Conservation (phyloP, 208 protist species). For the Strigomonas galati region DNA sequence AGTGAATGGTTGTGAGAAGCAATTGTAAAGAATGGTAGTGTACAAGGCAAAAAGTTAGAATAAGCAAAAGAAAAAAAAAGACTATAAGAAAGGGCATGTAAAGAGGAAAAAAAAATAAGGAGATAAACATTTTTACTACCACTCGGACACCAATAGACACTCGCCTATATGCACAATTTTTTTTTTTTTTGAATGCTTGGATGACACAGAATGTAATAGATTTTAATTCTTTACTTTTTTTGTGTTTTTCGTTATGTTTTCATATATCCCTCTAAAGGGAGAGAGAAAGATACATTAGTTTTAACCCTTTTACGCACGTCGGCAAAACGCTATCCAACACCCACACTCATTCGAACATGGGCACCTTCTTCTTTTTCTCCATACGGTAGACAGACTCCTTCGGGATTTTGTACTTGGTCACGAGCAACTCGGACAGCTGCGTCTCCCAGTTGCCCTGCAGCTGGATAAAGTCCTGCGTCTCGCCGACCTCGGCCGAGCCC, state of each 20-base stretch:
- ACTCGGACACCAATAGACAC: no score
- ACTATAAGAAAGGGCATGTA: neutral
- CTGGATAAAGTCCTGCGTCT: conserved; percentile 70
- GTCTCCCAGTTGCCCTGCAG: conserved; percentile 75
- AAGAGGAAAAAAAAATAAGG: neutral
- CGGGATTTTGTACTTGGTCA: conserved; percentile 73
- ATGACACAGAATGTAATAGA: no score
- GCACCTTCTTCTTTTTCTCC: conserved; percentile 76
- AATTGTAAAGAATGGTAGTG: neutral
- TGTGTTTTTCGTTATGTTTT: no score
- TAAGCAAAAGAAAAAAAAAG: neutral
- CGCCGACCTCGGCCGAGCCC: conserved; percentile 50
- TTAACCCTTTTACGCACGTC: no score
- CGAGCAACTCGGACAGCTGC: conserved; percentile 69
- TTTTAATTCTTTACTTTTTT: no score
- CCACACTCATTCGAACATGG: conserved; percentile 24
- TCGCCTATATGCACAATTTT: no score
- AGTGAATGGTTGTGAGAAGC: neutral
- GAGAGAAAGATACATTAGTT: no score
- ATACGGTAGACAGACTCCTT: conserved; percentile 65
- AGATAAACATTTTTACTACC: neutral
- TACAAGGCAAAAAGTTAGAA: neutral
- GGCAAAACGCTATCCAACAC: no score
- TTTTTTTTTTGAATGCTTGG: no score
- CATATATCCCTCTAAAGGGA: neutral